Evolutionary conservation across 352 stramenopile genomes (phyloP).

Genomic region (Poterioochromonas sp.): DNA sequence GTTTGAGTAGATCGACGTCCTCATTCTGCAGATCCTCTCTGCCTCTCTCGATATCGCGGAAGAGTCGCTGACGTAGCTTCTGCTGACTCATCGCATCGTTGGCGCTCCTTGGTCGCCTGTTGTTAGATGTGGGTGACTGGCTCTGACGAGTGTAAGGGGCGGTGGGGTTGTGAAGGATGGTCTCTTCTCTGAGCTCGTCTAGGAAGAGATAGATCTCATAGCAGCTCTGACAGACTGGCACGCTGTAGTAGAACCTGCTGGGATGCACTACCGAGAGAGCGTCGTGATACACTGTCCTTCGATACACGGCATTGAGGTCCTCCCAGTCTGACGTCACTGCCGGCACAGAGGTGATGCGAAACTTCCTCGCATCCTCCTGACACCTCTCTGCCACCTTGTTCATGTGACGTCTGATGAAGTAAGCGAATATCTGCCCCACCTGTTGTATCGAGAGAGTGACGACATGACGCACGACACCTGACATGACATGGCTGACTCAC

Average conservation of each 20-base stretch:
- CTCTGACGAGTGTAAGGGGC: neutral
- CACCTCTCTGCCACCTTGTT: neutral
- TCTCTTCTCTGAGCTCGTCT: neutral
- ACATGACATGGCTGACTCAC: neutral
- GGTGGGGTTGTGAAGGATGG: neutral
- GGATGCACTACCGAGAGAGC: conserved; percentile 2
- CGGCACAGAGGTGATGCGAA: neutral
- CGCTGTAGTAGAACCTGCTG: conserved; percentile 26
- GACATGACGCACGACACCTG: no score
- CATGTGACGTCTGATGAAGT: conserved; percentile 12
- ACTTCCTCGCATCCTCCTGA: neutral
- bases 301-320: neutral
- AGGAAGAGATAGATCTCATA: neutral
- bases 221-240: neutral
- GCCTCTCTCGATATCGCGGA: no score
- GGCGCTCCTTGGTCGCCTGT: no score
- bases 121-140: no score
- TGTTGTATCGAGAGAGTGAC: no score
- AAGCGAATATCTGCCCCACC: neutral
- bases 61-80: no score
- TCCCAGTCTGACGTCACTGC: neutral
- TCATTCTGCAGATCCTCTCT: no score
- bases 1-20: no score
- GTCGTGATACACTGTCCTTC: neutral
- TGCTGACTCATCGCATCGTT: no score